A percentile compares a stretch with the other conserved stretches of the same genome.
Conservation (phyloP, 176 grass and related monocot species). For the Dendrocalamus sinicus region DNA sequence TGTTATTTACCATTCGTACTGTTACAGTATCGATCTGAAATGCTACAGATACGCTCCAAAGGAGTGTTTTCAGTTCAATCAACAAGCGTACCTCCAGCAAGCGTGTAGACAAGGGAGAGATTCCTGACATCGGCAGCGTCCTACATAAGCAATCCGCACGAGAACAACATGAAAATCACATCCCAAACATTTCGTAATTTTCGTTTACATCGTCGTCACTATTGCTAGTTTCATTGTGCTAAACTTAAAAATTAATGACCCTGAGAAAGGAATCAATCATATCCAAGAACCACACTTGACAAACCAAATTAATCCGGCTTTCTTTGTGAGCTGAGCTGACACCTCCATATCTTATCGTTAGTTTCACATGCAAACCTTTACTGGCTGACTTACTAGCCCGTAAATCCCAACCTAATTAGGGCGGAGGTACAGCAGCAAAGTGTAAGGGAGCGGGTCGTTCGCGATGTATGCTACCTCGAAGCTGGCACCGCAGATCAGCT, state of each 20-base stretch:
- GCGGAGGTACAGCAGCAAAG: neutral
- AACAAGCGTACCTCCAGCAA: slow-evolving; percentile 66
- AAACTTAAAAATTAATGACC: neutral
- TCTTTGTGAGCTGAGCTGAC: neutral
- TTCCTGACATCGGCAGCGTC: slow-evolving; percentile 84
- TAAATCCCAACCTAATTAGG: neutral
- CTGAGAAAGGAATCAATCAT: neutral
- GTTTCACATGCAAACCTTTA: neutral
- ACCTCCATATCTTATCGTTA: neutral
- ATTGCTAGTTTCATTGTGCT: neutral
- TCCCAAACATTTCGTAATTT: neutral
- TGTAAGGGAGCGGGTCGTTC: neutral
- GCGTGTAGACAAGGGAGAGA: slow-evolving; percentile 89
- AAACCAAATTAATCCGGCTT: neutral
- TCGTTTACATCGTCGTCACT: neutral
- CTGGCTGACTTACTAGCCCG: neutral
- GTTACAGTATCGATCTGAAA: neutral
- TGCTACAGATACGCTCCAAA: neutral
- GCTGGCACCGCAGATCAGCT: slow-evolving; percentile 98
- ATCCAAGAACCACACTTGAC: neutral
- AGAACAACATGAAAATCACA: neutral
- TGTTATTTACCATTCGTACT: neutral
- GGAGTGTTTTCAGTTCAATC: neutral
- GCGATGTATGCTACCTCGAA: slow-evolving; percentile 58
- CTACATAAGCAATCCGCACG: slow-evolving; percentile 38